Percentiles rank a stretch among this genome's conserved stretches.
Evolutionary conservation across 192 early-diverging fungal species (phyloP).

Genomic region (Gamsiella multidivaricata): DNA sequence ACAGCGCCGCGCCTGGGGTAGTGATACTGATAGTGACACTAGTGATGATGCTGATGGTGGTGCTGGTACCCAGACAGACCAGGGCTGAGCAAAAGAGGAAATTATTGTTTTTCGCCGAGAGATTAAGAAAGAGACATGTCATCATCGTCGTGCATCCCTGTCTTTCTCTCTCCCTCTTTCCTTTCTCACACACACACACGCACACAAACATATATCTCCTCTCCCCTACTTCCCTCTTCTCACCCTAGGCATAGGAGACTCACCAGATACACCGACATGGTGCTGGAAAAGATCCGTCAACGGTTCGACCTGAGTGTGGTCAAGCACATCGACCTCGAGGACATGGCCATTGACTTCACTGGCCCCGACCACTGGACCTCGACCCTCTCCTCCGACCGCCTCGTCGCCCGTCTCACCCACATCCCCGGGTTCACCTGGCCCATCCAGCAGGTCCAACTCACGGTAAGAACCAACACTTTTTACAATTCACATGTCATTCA

Average conservation of each 20-base stretch:
- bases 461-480: neutral
- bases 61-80: too few relatives aligned
- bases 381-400: slow-evolving; percentile 30
- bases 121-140: too few relatives aligned
- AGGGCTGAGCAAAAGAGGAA: too few relatives aligned
- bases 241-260: too few relatives aligned
- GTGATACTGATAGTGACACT: too few relatives aligned
- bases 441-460: slow-evolving; percentile 38
- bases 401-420: slow-evolving; percentile 19
- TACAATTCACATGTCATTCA: too few relatives aligned
- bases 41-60: too few relatives aligned
- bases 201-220: neutral
- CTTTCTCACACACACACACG: neutral
- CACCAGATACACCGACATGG: too few relatives aligned
- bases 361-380: slow-evolving; percentile 22
- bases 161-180: neutral
- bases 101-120: too few relatives aligned
- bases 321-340: slow-evolving; percentile 43
- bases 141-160: neutral
- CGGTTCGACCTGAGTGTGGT: slow-evolving; percentile 33
- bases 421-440: slow-evolving; percentile 51
- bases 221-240: neutral
- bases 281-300: slow-evolving; percentile 17
- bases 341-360: slow-evolving; percentile 44
- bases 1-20: too few relatives aligned